Conservation (phyloP, 2,329 filamentous ascomycete species). For the Pleurostoma richardsiae region DNA sequence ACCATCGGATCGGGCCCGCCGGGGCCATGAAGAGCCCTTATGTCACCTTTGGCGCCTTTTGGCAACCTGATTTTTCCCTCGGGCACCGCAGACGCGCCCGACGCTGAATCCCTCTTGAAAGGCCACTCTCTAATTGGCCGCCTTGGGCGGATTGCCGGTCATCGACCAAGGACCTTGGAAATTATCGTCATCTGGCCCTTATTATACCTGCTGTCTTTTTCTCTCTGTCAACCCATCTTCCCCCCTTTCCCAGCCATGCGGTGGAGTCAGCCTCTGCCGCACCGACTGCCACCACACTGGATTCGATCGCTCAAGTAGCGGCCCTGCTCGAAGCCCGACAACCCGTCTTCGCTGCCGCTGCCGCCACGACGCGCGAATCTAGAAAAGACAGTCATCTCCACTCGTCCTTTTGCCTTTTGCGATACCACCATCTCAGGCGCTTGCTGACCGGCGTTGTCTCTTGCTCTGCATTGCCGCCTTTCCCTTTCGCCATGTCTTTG, state of each 20-base stretch:
- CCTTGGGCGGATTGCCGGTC: no score
- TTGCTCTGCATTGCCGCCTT: slow-evolving; percentile 54
- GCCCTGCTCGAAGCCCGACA: slow-evolving; percentile 26
- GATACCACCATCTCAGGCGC: slow-evolving; percentile 40
- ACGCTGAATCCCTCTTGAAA: no score
- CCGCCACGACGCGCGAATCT: slow-evolving; percentile 28
- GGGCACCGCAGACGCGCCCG: no score
- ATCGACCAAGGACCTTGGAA: no score
- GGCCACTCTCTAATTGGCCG: no score
- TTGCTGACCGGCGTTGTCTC: slow-evolving; percentile 52
- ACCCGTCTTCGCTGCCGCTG: slow-evolving; percentile 16
- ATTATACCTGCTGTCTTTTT: slow-evolving; percentile 5
- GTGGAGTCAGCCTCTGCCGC: slow-evolving; percentile 54
- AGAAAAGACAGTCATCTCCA: slow-evolving; percentile 48
- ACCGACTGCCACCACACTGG: slow-evolving; percentile 48
- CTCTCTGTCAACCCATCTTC: slow-evolving; percentile 5
- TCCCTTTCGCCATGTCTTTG: slow-evolving; percentile 49
- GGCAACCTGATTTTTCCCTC: no score
- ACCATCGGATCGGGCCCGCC: no score
- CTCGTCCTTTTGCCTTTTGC: slow-evolving; percentile 41
- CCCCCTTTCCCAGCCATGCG: slow-evolving; percentile 39
- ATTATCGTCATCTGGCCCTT: slow-evolving; percentile 3
- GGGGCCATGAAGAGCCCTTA: no score
- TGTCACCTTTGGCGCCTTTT: no score
- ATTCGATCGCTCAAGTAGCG: slow-evolving; percentile 42